Conservation (phyloP, 345 rosid species). For the Salix purpurea region DNA sequence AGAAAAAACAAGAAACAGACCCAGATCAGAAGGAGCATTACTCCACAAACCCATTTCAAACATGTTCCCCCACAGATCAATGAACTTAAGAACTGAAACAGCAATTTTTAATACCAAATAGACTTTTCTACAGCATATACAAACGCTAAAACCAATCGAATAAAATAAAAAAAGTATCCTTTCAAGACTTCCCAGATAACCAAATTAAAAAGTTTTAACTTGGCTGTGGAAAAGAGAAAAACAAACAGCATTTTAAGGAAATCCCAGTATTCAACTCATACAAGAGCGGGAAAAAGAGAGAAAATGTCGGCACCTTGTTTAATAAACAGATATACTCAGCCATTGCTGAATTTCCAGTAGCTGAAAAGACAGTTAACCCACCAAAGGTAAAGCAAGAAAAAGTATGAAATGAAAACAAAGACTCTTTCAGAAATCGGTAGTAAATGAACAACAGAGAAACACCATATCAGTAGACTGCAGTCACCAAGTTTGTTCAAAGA, state of each 20-base stretch:
- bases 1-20: background rate
- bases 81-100: background rate
- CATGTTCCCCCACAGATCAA: constrained; percentile 4
- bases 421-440: background rate
- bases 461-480: background rate
- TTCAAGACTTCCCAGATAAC: constrained; percentile 1
- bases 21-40: constrained; percentile 17
- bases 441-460: background rate
- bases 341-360: constrained; percentile 45
- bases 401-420: background rate
- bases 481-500: background rate
- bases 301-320: constrained; percentile 41
- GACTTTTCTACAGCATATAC: background rate
- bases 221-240: background rate
- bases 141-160: background rate
- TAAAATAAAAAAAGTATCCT: background rate
- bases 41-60: background rate
- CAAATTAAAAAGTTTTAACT: background rate
- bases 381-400: background rate
- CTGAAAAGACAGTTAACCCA: background rate
- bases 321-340: constrained; percentile 55
- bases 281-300: background rate
- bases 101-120: background rate
- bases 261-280: background rate
- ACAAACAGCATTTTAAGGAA: constrained; percentile 3